Base-by-base conservation (phyloP, 306 rosid species). In the Biancaea sappan region DNA sequence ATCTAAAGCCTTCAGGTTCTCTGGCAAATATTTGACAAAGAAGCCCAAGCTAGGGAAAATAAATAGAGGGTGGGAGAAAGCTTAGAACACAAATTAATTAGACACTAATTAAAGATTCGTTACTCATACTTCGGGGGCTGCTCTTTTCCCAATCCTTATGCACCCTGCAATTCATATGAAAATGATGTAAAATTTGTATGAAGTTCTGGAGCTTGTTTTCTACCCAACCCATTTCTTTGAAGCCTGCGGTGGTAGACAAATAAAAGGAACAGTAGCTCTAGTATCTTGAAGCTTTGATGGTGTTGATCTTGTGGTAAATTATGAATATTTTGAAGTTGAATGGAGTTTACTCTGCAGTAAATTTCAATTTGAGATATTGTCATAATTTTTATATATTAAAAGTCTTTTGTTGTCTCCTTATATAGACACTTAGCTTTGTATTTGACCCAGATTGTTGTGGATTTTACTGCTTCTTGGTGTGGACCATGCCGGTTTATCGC, bases 391-490 rank as follows among this genome's bases (percentile, higher is more conserved):
- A 38, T 15, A 9, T 31, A 29, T n/a, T 34, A 18, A 15, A 34
- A 44, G 25, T 60, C 18, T 60, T 31, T 38, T 59, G 65, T 31
- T 15, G 12, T 28, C 40, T 26, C 40, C 64, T 58, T 60, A 46
- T 34, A 9, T 60, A 34, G 66, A 18, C 8, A 60, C 26, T 34
- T 60, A 60, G 8, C 44, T 34, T 60, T 1, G 46, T 7, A n/a
- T 60, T 70, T 76, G 52, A 50, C 47, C 68, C 78, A 86, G 88
- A 79, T 95, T 32, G 97, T 95, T 38, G 89, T 95, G 68, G 92
- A 95, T 75, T 95, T 95, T 75, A 90, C 98, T 54, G 98, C 99
- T 58, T 90, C 98, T 14, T 95, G 99, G 97, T 95, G 99, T 44
- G 98, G 96, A 77, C 99, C 98, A 54, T 95, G 99, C 81, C 97